Evolutionary conservation across 371 early-diverging fungal genomes (phyloP).

Genomic region (Basidiobolus meristosporus): DNA sequence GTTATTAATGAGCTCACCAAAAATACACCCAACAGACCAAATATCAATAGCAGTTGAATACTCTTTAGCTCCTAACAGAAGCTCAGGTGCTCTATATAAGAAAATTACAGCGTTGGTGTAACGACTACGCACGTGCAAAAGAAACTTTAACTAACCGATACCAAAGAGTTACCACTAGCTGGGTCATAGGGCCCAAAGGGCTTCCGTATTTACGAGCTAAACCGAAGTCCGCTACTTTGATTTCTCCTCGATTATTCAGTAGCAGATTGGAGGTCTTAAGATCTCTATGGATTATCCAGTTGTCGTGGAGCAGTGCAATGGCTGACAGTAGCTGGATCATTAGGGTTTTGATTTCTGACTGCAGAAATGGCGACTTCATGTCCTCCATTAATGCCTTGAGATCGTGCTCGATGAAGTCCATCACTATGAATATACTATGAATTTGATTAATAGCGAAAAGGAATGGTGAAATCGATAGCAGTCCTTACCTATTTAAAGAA

Average conservation of each 20-base stretch:
- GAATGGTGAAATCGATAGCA: neutral
- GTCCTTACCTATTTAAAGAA: constrained; percentile 44
- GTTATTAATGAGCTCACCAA: constrained; percentile 68
- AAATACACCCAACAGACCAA: constrained; percentile 94
- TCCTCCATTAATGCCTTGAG: constrained; percentile 75
- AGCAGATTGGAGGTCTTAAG: constrained; percentile 93
- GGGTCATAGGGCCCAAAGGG: constrained; percentile 54
- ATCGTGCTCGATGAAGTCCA: constrained; percentile 95
- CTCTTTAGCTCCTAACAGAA: constrained; percentile 79
- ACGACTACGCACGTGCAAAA: neutral
- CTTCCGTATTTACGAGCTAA: constrained; percentile 59
- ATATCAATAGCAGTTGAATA: constrained; percentile 94
- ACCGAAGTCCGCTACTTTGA: constrained; percentile 80
- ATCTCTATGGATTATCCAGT: constrained; percentile 95
- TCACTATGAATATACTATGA: constrained; percentile 77
- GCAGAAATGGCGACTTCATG: constrained; percentile 59
- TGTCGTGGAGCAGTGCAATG: constrained; percentile 73
- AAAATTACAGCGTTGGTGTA: neutral
- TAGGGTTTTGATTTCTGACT: constrained; percentile 82
- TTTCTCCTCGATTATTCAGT: constrained; percentile 62
- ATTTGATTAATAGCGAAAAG: neutral
- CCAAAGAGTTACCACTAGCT: constrained; percentile 85
- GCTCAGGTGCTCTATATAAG: constrained; percentile 79
- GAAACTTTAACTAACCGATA: constrained; percentile 25
- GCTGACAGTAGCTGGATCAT: constrained; percentile 77